A percentile compares a stretch with the other conserved stretches of the same genome.
These are phyloP conservation scores for Penicillium sp. DNA, from an alignment of 2,329 filamentous ascomycete genomes.

Conservation along the genomic window DNA sequence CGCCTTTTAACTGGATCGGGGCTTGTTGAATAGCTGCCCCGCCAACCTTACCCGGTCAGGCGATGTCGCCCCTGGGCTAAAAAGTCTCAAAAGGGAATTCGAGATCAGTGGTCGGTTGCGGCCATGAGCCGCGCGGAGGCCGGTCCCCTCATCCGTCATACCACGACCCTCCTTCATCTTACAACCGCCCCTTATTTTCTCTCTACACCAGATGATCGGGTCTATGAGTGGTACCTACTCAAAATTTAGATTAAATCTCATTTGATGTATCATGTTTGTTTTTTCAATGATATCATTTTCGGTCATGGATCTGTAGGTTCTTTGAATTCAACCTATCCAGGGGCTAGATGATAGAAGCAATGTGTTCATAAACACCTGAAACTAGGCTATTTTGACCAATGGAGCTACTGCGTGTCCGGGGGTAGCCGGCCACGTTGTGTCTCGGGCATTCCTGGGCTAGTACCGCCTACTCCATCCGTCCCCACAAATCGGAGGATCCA, in stretches of 20 bases:
- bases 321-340: not conserved
- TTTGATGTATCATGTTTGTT: not conserved
- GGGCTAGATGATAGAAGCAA: not conserved
- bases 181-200: not conserved
- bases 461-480: constrained; percentile 33
- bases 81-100: not conserved
- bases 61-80: constrained; percentile 15
- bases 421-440: constrained; percentile 32
- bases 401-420: constrained; percentile 40
- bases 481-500: constrained; percentile 75
- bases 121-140: constrained; percentile 3
- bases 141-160: constrained; percentile 9
- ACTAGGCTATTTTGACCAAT: not conserved
- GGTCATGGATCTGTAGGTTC: not conserved
- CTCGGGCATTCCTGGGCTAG: constrained; percentile 19
- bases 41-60: constrained; percentile 18
- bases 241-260: not conserved
- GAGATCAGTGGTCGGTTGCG: constrained; percentile 7
- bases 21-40: constrained; percentile 13
- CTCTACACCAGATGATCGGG: not conserved
- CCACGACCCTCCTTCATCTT: constrained; percentile 1
- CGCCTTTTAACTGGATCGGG: constrained; percentile 16
- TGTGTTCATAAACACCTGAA: not conserved
- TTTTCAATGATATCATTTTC: not conserved
- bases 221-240: not conserved